phyloP scores from a whole-genome alignment of 352 stramenopile species.

The Blastocystis sp. region DNA sequence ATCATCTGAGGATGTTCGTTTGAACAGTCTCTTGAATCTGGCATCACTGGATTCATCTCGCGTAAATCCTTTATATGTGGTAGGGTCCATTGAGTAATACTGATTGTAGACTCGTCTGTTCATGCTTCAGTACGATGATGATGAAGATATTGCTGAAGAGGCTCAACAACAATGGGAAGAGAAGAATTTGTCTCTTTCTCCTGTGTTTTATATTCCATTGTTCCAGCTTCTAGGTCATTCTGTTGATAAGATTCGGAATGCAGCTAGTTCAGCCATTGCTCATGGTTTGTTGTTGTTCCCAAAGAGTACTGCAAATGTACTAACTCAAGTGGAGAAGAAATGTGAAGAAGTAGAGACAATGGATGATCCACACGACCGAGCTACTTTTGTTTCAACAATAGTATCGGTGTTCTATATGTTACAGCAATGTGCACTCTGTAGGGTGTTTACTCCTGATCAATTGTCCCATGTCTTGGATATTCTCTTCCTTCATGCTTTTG shows the following conservation, averaged over 20 bases:
- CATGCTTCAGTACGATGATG: slow-evolving; percentile 60
- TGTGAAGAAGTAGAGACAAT: slow-evolving; percentile 70
- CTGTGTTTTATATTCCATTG: slow-evolving; percentile 39
- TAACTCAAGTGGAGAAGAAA: slow-evolving; percentile 70
- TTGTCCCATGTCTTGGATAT: slow-evolving; percentile 39
- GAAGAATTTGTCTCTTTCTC: neutral
- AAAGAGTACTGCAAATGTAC: slow-evolving; percentile 67
- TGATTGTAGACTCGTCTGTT: slow-evolving; percentile 55
- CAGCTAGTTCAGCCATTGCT: slow-evolving; percentile 73
- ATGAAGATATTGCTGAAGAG: slow-evolving; percentile 55
- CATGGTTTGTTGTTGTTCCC: slow-evolving; percentile 76
- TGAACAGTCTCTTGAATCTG: slow-evolving; percentile 57
- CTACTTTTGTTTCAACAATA: neutral
- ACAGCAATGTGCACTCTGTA: slow-evolving; percentile 44
- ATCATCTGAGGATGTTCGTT: slow-evolving; percentile 61
- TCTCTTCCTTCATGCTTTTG: slow-evolving; percentile 56
- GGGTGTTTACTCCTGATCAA: slow-evolving; percentile 11
- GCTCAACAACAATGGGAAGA: slow-evolving; percentile 58
- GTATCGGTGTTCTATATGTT: slow-evolving; percentile 45
- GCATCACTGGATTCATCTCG: neutral
- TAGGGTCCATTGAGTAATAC: neutral
- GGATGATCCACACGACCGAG: slow-evolving; percentile 69
- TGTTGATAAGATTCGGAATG: slow-evolving; percentile 73
- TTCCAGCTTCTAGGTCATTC: slow-evolving; percentile 72
- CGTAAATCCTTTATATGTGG: slow-evolving; percentile 31